Evolutionary conservation across 2,329 filamentous ascomycete species (phyloP).

Genomic region (Remersonia thermophila): DNA sequence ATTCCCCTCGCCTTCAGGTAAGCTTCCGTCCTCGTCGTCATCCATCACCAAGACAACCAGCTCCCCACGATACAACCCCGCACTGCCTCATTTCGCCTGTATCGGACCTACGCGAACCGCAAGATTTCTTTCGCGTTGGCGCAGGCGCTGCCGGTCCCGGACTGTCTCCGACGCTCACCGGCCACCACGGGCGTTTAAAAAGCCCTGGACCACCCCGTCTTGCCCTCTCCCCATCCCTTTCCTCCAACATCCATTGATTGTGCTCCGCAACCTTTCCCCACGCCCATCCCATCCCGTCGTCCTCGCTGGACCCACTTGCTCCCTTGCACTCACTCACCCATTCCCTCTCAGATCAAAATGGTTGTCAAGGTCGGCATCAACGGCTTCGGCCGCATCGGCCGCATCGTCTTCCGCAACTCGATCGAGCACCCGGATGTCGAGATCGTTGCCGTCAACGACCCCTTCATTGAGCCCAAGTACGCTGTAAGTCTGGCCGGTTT

Average conservation of each 20-base stretch:
- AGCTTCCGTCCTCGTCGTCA: slow-evolving; percentile 2
- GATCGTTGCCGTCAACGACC: slow-evolving; percentile 95
- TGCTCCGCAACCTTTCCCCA: slow-evolving; percentile 1
- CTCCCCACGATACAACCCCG: slow-evolving; percentile 13
- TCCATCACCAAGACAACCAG: slow-evolving; percentile 2
- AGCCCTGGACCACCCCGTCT: slow-evolving; percentile 4
- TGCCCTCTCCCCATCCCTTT: slow-evolving; percentile 2
- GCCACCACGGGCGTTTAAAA: slow-evolving; percentile 10
- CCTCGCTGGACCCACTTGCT: slow-evolving; percentile 1
- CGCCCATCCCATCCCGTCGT: slow-evolving; percentile 1
- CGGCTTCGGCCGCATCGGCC: slow-evolving; percentile 98
- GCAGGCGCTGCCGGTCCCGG: slow-evolving; percentile 9
- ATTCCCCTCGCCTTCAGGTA: slow-evolving; percentile 6
- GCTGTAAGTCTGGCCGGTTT: slow-evolving; percentile 57
- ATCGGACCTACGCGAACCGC: slow-evolving; percentile 15
- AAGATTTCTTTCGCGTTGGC: slow-evolving; percentile 3
- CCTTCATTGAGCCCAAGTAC: slow-evolving; percentile 96
- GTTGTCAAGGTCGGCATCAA: slow-evolving; percentile 85
- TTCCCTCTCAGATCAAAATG: slow-evolving; percentile 28
- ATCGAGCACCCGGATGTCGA: slow-evolving; percentile 81
- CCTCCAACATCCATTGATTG: slow-evolving; percentile 4
- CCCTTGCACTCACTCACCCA: slow-evolving; percentile 1
- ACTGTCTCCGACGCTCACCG: neutral
- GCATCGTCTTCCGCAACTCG: slow-evolving; percentile 98
- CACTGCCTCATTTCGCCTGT: slow-evolving; percentile 16